Evolutionary conservation across 2,329 filamentous ascomycete species (phyloP).

Genomic region (Metarhizium sp.): DNA sequence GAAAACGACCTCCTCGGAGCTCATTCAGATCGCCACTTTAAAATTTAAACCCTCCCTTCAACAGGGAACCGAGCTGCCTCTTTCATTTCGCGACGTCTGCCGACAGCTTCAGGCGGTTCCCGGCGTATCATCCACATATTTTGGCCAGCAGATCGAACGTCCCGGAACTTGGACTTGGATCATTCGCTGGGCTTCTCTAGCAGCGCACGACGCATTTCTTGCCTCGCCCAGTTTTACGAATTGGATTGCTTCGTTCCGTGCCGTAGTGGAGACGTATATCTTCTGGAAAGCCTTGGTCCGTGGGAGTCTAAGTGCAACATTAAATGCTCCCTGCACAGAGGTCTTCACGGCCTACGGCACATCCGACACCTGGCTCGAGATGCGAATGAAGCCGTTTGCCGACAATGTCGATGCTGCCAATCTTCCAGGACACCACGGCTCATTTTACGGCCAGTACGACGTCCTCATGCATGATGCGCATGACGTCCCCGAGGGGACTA

Average conservation of each 20-base stretch:
- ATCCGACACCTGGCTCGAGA: conserved; percentile 20
- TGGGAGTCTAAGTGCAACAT: conserved; percentile 15
- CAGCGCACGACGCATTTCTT: conserved; percentile 28
- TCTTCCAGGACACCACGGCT: conserved; percentile 21
- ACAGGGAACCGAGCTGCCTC: conserved; percentile 11
- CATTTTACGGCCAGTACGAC: conserved; percentile 23
- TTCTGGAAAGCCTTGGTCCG: conserved; percentile 13
- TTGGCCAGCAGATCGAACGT: conserved; percentile 25
- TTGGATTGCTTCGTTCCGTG: conserved; percentile 27
- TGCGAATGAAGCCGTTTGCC: conserved; percentile 20
- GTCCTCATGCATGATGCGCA: conserved; percentile 19
- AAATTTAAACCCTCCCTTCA: conserved; percentile 21
- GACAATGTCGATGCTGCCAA: conserved; percentile 12
- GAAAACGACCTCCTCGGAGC: conserved; percentile 16
- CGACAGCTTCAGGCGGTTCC: conserved; percentile 20
- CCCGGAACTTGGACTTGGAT: conserved; percentile 22
- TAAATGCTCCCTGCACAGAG: conserved; percentile 29
- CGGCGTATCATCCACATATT: conserved; percentile 23
- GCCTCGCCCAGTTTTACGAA: conserved; percentile 30
- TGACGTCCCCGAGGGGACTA: conserved; percentile 17
- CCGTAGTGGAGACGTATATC: conserved; percentile 18
- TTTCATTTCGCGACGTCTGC: conserved; percentile 13
- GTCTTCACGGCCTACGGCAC: conserved; percentile 25
- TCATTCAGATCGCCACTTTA: conserved; percentile 22
- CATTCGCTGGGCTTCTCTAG: conserved; percentile 23